Base-by-base conservation (phyloP, 2,329 filamentous ascomycete species). In the Fusarium chaquense region DNA sequence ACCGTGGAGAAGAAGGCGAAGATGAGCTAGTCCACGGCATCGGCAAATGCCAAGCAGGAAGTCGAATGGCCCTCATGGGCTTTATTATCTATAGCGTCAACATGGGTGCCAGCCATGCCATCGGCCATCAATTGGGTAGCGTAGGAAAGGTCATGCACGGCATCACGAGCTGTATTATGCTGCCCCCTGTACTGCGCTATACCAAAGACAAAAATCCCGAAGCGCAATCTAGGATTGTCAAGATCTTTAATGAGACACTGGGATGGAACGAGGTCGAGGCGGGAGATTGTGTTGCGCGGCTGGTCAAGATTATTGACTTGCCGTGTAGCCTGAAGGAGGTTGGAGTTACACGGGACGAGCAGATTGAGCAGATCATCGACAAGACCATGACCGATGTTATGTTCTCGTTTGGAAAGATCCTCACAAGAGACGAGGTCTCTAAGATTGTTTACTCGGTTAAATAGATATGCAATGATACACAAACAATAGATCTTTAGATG, bases 381-480 rank as follows among this genome's bases (percentile, higher is more conserved):
- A 65, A 61, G 47, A 65, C 62, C 6, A 65, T 65, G 62, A 65
- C 62, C 10, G 62, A 65, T 15, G 54, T 54, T 1, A 65, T 65
- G 61, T 65, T 65, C 26, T 65, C 62, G 9, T 65, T 53, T n/a
- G 54, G 61, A 1, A 38, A 54, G 12, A 22, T 61, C 0, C 5
- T 65, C 6, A 50, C 54, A 0, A 65, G 54, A 3, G 36, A 65
- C 6, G 36, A 65, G 6, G 32, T 65, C 5, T 65, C 61, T 2
- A 36, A 53, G 32, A 61, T 65, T 30, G 47, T 65, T 0, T 61
- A 65, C 10, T 65, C 62, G 1, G n/a, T 54, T 3, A 65, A 15
- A n/a, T 65, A 65, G 13, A 40, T 5, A 12, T 11, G 6, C 15
- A 11, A 35, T 20, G 9, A 3, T 8, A 38, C 10, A 3, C 3